Base-by-base conservation (phyloP, 2,329 filamentous ascomycete genomes). In the Rosellinia necatrix region DNA sequence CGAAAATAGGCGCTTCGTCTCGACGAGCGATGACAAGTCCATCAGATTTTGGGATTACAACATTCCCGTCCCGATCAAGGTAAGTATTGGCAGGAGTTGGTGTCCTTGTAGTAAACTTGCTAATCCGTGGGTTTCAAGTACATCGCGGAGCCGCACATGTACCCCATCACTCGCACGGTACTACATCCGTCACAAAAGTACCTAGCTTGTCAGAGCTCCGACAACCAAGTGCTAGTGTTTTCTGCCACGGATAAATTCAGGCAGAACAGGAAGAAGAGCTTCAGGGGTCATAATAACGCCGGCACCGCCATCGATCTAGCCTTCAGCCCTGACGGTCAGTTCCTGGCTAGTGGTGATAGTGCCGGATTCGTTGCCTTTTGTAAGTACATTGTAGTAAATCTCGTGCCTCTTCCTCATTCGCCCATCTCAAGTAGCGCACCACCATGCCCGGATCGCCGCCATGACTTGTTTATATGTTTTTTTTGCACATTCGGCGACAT, bases 121-220 rank as follows among this genome's bases (percentile, higher is more conserved):
- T 60, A 13, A 60, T 19, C 7, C 12, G 7, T 35, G 2, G 6
- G 25, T 22, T 40, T 24, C 3, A 35, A 97, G 72, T 96, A 96
- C 77, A 96, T 96, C 68, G 93, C 93, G 22, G 94, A 99, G 72
- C 92, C 93, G 2, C 91, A 97, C 78, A 97, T 99, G 92, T 99
- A 94, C 74, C 88, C 92, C 6, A 90, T 99, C 81, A 96, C 92
- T 4, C 89, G 92, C 12, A 87, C 92, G 2, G 83, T 90, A 0
- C 78, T 86, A 4, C 94, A 99, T 69, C 94, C 94, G 0, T 91
- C 85, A 59, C 91, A 92, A 64, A 97, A 97, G 75, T 96, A 96
- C 72, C 90, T 97, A 17, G 91, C 93, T 2, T 96, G 96, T 76
- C 94, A 97, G 74, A 90, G 85, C 56, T 89, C 88, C 27, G 94